phyloP scores from a whole-genome alignment of 1,284 basidiomycete species.

The Thecaphora frezii region DNA sequence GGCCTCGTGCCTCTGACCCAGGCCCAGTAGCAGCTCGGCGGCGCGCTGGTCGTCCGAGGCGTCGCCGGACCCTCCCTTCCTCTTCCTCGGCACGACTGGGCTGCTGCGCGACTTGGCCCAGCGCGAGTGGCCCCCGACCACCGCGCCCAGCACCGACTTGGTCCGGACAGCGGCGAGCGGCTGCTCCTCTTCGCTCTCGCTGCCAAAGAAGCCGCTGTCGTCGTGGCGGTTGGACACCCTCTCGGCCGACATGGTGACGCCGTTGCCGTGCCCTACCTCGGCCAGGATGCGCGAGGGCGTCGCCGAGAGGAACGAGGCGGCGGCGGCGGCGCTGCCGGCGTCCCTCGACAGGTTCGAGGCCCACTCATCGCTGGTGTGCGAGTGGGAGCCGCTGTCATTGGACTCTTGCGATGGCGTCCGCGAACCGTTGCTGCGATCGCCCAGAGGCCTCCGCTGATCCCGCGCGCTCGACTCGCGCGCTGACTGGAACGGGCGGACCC shows the following conservation, averaged over 20 bases:
- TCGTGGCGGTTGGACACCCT: conserved; percentile 14
- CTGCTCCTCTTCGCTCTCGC: conserved; percentile 25
- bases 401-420: background rate
- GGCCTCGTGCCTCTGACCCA: conserved; percentile 16
- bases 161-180: background rate
- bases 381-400: conserved; percentile 2
- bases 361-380: conserved; percentile 5
- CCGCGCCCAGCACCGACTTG: background rate
- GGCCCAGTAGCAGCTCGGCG: conserved; percentile 41
- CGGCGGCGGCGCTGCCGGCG: no score
- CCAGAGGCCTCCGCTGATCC: background rate
- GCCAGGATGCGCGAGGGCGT: conserved; percentile 26
- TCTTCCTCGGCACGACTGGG: background rate
- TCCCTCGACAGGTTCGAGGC: background rate
- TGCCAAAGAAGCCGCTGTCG: conserved; percentile 45
- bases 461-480: conserved; percentile 3
- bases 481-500: background rate
- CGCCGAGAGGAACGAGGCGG: background rate
- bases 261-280: conserved; percentile 17
- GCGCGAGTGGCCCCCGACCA: background rate
- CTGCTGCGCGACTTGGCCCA: background rate
- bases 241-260: conserved; percentile 1
- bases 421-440: conserved; percentile 1
- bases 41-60: conserved; percentile 36
- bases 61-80: background rate